phyloP scores from a whole-genome alignment of 352 stramenopile species.

The Phytopythium vexans region DNA sequence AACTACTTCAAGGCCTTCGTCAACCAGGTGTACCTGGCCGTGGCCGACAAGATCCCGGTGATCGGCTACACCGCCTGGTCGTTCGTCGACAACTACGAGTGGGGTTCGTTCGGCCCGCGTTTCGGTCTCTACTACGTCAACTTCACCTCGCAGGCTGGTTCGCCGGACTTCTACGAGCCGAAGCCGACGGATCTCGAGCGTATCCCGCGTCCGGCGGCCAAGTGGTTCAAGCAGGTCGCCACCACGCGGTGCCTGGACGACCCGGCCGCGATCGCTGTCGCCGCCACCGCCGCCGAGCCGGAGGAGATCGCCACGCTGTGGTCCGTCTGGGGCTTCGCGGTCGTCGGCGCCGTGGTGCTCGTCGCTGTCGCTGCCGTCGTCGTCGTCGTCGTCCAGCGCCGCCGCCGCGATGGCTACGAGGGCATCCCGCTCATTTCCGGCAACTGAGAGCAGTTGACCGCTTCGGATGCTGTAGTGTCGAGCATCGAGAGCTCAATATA shows the following conservation, averaged over 20 bases:
- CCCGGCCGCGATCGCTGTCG: background rate
- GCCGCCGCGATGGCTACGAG: background rate
- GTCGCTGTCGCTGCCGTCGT: constrained; percentile 7
- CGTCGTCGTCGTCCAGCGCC: constrained; percentile 14
- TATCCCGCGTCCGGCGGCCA: constrained; percentile 41
- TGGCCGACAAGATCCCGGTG: constrained; percentile 56
- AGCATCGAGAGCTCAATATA: no score
- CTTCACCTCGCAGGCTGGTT: constrained; percentile 31
- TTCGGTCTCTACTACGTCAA: constrained; percentile 73
- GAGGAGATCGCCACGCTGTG: background rate
- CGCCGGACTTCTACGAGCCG: constrained; percentile 19
- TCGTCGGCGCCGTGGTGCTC: constrained; percentile 17
- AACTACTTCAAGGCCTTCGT: constrained; percentile 62
- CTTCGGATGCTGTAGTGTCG: no score
- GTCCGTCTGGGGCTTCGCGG: background rate
- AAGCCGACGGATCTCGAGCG: constrained; percentile 25
- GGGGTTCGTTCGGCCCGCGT: constrained; percentile 69
- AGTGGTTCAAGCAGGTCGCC: constrained; percentile 45
- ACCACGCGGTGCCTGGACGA: constrained; percentile 51
- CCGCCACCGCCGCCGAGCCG: no score
- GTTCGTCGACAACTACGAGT: constrained; percentile 96
- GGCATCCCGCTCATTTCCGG: no score
- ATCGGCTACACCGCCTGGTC: constrained; percentile 93
- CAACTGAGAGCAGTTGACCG: no score
- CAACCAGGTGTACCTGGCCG: constrained; percentile 44